A percentile compares a stretch with the other conserved stretches of the same genome.
Conservation (phyloP, 1,284 basidiomycete species). For the Fomitopsis schrenkii region DNA sequence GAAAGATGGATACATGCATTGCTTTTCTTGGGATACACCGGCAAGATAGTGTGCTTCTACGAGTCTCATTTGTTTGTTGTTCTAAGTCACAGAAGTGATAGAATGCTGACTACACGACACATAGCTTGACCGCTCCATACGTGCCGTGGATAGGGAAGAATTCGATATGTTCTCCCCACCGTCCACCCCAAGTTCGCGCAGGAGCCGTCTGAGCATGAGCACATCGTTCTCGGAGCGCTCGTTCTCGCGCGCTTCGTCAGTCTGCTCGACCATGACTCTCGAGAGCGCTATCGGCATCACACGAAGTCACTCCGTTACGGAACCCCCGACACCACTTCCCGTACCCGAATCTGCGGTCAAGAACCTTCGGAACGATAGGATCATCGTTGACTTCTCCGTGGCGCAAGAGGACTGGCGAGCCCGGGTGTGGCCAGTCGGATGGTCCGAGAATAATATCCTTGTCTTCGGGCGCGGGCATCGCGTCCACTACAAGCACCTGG, state of each 20-base stretch:
- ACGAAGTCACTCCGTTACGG: conserved; percentile 1
- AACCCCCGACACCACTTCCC: not conserved
- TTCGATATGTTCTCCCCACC: not conserved
- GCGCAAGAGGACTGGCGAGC: conserved; percentile 12
- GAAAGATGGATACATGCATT: too few relatives aligned
- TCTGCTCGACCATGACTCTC: not conserved
- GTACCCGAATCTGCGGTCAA: conserved; percentile 1
- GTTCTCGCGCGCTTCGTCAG: not conserved
- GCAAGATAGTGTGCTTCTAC: too few relatives aligned
- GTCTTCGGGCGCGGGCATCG: conserved; percentile 50
- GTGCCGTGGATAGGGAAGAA: not conserved
- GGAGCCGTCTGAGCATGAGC: not conserved
- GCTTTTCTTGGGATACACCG: too few relatives aligned
- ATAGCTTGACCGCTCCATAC: not conserved
- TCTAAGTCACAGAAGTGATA: not conserved
- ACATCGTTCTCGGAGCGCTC: conserved; percentile 3
- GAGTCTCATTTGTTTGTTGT: not conserved
- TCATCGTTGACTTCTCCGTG: conserved; percentile 35
- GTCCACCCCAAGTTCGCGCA: not conserved
- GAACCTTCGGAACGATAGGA: not conserved
- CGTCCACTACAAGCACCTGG: conserved; percentile 46
- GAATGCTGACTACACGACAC: not conserved
- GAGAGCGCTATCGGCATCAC: not conserved
- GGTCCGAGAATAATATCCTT: conserved; percentile 39
- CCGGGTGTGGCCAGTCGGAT: conserved; percentile 32